Evolutionary conservation across 2,329 filamentous ascomycete species (phyloP).

Genomic region (Podosphaera fusca): DNA sequence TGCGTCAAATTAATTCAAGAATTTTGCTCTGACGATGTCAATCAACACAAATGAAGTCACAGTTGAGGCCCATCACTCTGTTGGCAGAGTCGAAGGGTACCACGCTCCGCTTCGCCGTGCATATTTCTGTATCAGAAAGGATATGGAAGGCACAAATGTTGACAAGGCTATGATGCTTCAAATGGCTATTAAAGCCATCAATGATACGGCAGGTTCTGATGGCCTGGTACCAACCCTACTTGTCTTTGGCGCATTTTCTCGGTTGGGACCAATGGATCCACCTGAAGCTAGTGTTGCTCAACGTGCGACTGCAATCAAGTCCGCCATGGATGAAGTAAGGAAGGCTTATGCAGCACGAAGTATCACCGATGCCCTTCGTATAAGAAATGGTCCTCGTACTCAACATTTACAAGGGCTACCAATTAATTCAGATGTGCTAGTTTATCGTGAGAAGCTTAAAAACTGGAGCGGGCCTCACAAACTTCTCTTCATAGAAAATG

Average conservation of each 20-base stretch:
- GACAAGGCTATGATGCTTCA: neutral
- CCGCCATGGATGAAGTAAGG: slow-evolving; percentile 3
- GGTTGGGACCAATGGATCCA: neutral
- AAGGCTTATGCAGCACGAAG: neutral
- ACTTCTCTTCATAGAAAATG: neutral
- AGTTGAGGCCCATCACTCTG: neutral
- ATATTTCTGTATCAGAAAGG: neutral
- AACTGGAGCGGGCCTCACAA: neutral
- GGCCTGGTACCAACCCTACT: neutral
- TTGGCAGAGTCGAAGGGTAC: neutral
- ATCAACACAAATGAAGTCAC: neutral
- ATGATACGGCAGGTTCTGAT: neutral
- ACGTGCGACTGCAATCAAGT: slow-evolving; percentile 1
- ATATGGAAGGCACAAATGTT: neutral
- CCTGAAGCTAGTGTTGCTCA: neutral
- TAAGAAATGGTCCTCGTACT: neutral
- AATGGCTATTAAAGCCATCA: neutral
- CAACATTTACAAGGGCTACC: neutral
- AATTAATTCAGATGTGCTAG: slow-evolving; percentile 2
- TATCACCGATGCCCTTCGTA: neutral
- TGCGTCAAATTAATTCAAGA: neutral
- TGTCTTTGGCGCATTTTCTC: neutral
- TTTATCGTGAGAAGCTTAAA: slow-evolving; percentile 2
- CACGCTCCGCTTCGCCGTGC: neutral
- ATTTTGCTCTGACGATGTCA: neutral